Evolutionary conservation across 192 early-diverging fungal genomes (phyloP).

Genomic region (Spizellomyces sp.): DNA sequence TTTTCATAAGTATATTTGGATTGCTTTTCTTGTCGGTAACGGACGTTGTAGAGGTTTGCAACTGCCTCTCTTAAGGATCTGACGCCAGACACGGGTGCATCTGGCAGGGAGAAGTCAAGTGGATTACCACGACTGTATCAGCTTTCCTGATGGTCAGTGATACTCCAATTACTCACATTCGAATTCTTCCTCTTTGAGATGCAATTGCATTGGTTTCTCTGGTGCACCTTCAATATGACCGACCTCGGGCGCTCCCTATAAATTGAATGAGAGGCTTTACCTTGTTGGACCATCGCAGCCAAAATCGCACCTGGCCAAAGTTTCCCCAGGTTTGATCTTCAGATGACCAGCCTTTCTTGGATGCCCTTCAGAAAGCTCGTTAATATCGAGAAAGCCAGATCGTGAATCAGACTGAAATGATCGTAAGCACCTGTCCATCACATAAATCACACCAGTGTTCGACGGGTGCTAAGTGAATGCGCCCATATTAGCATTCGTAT

Average conservation of each 20-base stretch:
- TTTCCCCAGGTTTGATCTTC: constrained; percentile 44
- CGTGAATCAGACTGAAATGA: too few species aligned
- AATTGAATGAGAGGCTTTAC: too few species aligned
- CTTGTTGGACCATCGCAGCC: too few species aligned
- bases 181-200: constrained; percentile 33
- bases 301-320: constrained; percentile 26
- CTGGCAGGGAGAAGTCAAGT: constrained; percentile 16
- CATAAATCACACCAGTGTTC: constrained; percentile 57
- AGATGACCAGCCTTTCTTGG: constrained; percentile 43
- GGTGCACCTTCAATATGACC: constrained; percentile 31
- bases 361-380: constrained; percentile 27
- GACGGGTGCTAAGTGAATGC: constrained; percentile 36
- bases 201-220: constrained; percentile 35
- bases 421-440: constrained; percentile 40
- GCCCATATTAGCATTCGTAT: too few species aligned
- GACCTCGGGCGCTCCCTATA: constrained; percentile 53
- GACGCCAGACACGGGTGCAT: constrained; percentile 54
- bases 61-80: constrained; percentile 45
- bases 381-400: too few species aligned
- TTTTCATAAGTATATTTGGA: constrained; percentile 56
- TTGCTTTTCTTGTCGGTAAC: constrained; percentile 43
- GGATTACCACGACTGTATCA: too few species aligned
- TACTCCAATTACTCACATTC: background rate
- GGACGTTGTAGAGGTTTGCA: constrained; percentile 53
- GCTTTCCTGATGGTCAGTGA: background rate